These are phyloP conservation scores for Nemania sp. DNA, from an alignment of 2,329 filamentous ascomycete genomes.

Conservation along the genomic window DNA sequence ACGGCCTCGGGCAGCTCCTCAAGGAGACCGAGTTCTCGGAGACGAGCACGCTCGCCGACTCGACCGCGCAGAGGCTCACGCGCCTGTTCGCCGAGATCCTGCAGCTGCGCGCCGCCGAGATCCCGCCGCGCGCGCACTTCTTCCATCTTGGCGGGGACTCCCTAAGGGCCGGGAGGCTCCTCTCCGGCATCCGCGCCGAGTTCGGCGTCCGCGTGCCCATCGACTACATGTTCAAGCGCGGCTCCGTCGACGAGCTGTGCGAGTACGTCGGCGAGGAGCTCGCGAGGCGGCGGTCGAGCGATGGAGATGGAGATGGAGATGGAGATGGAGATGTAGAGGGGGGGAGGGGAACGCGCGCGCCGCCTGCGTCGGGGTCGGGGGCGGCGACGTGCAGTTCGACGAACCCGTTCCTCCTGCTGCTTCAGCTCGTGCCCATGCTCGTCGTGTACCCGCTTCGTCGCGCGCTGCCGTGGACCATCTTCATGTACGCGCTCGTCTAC, in stretches of 20 bases:
- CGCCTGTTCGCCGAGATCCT: slow-evolving; percentile 53
- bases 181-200: slow-evolving; percentile 55
- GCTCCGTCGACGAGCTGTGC: slow-evolving; percentile 49
- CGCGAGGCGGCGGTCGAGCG: slow-evolving; percentile 8
- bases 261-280: slow-evolving; percentile 44
- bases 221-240: slow-evolving; percentile 55
- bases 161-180: slow-evolving; percentile 55
- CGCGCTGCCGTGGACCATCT: slow-evolving; percentile 57
- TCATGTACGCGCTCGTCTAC: slow-evolving; percentile 52
- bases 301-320: neutral
- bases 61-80: slow-evolving; percentile 46
- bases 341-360: no score
- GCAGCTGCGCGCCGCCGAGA: slow-evolving; percentile 44
- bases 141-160: slow-evolving; percentile 57
- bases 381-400: slow-evolving; percentile 52
- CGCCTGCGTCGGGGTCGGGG: neutral
- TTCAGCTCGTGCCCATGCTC: slow-evolving; percentile 56
- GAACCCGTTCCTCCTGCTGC: slow-evolving; percentile 51
- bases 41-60: slow-evolving; percentile 7
- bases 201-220: slow-evolving; percentile 56
- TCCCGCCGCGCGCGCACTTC: slow-evolving; percentile 50
- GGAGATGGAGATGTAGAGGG: no score
- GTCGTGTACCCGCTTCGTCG: slow-evolving; percentile 56
- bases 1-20: slow-evolving; percentile 43
- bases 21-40: slow-evolving; percentile 30